These are phyloP conservation scores for Yarrowia deformans DNA, from an alignment of 805 yeast genomes.

Conservation along the genomic window DNA sequence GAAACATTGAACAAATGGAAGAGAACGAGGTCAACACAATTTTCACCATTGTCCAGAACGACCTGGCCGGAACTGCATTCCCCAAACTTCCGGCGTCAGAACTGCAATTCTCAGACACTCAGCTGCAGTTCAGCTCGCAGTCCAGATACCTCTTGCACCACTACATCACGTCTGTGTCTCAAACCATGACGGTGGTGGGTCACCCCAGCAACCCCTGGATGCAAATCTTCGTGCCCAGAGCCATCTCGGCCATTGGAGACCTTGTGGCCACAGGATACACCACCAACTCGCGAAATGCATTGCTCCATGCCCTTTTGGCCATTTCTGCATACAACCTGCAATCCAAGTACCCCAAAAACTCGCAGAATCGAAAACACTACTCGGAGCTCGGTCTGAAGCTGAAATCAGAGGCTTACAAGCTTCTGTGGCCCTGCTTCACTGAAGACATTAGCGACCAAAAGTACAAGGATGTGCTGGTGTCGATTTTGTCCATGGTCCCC, in stretches of 20 bases:
- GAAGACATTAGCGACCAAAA: conserved; percentile 63
- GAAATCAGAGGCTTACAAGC: conserved; percentile 74
- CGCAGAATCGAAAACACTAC: conserved; percentile 72
- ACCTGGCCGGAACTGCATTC: conserved; percentile 28
- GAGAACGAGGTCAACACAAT: conserved; percentile 38
- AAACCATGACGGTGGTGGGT: conserved; percentile 74
- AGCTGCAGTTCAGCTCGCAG: conserved; percentile 53
- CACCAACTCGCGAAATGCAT: conserved; percentile 75
- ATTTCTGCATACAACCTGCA: conserved; percentile 83
- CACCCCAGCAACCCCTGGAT: conserved; percentile 87
- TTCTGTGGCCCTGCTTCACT: conserved; percentile 65
- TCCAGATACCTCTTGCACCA: conserved; percentile 75
- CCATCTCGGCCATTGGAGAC: conserved; percentile 82
- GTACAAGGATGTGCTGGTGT: conserved; percentile 83
- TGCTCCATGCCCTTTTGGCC: conserved; percentile 79
- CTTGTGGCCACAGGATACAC: conserved; percentile 75
- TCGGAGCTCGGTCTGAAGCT: conserved; percentile 75
- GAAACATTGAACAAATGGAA: conserved; percentile 35
- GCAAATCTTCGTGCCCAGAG: conserved; percentile 83
- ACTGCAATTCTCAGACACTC: conserved; percentile 41
- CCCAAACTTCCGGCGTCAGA: conserved; percentile 25
- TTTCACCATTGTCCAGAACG: conserved; percentile 34
- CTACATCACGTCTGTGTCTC: conserved; percentile 78
- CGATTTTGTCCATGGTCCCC: conserved; percentile 84
- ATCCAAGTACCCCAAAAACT: conserved; percentile 70